These are phyloP conservation scores for Biscutella auriculata DNA, from an alignment of 441 rosid species.

Conservation along the genomic window DNA sequence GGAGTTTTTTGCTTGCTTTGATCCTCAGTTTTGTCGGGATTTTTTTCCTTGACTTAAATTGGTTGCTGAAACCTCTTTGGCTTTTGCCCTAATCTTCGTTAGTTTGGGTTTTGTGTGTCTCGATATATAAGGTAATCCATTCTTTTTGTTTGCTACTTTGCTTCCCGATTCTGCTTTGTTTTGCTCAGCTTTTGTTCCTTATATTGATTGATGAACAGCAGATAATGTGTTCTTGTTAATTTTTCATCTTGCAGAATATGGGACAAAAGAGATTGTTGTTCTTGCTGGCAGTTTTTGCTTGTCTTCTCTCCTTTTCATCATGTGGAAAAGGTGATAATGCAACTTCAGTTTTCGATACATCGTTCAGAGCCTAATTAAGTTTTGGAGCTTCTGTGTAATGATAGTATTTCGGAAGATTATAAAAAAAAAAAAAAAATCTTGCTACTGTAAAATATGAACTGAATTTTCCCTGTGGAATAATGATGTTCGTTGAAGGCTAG, in stretches of 20 bases:
- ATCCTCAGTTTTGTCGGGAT: background rate
- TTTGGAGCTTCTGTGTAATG: background rate
- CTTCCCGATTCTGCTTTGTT: background rate
- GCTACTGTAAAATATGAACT: background rate
- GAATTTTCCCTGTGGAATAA: background rate
- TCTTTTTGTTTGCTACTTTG: background rate
- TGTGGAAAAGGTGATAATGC: conserved; percentile 31
- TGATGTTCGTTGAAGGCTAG: background rate
- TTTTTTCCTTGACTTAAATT: background rate
- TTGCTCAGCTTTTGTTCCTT: background rate
- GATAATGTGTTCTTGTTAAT: background rate
- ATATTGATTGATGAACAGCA: background rate
- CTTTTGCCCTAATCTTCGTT: background rate
- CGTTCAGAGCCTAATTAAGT: background rate
- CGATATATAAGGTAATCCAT: background rate
- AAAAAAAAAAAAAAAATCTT: too few species aligned
- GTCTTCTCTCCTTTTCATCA: conserved; percentile 23
- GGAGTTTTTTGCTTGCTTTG: background rate
- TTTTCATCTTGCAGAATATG: conserved; percentile 30
- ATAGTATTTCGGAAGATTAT: background rate
- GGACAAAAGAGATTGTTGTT: conserved; percentile 25
- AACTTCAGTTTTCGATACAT: background rate
- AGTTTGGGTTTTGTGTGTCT: background rate
- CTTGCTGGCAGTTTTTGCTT: conserved; percentile 22
- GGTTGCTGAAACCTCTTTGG: background rate